Evolutionary conservation across 2,329 filamentous ascomycete genomes (phyloP).

Genomic region (Colletotrichum lini): DNA sequence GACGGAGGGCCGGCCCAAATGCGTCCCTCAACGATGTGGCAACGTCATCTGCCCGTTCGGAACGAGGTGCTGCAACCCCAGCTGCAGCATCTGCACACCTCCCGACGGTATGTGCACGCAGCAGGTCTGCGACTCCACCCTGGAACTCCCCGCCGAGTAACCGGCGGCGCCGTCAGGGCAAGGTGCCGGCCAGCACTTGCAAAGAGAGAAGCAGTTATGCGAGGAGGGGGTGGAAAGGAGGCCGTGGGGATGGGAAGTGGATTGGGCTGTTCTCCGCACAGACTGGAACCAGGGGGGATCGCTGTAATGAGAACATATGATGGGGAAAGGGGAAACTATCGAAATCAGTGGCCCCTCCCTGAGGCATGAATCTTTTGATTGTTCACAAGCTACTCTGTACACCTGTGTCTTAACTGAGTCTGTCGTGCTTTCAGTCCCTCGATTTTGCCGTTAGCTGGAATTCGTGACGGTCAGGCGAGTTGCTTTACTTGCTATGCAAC

Average conservation of each 20-base stretch:
- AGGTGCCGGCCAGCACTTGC: not conserved
- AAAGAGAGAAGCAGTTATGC: too few species aligned
- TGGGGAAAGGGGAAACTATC: conserved; percentile 3
- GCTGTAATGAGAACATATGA: not conserved
- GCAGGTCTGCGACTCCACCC: not conserved
- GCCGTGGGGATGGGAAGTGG: not conserved
- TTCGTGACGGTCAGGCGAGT: too few species aligned
- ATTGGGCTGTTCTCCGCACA: not conserved
- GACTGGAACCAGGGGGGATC: not conserved
- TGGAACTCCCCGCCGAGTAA: not conserved
- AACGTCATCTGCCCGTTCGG: not conserved
- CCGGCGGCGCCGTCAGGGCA: not conserved
- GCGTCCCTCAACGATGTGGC: not conserved
- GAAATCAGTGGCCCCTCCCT: conserved; percentile 16
- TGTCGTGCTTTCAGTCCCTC: too few species aligned
- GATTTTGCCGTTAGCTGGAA: too few species aligned
- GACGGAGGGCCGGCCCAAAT: not conserved
- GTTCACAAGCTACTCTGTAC: not conserved
- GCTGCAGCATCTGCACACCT: not conserved
- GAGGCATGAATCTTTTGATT: conserved; percentile 33
- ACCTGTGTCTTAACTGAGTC: not conserved
- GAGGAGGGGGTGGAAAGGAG: too few species aligned
- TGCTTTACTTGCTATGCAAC: not conserved
- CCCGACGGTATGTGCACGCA: not conserved
- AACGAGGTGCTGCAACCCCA: not conserved